Base-by-base conservation (phyloP, 2,329 filamentous ascomycete genomes). In the Sclerotinia borealis region DNA sequence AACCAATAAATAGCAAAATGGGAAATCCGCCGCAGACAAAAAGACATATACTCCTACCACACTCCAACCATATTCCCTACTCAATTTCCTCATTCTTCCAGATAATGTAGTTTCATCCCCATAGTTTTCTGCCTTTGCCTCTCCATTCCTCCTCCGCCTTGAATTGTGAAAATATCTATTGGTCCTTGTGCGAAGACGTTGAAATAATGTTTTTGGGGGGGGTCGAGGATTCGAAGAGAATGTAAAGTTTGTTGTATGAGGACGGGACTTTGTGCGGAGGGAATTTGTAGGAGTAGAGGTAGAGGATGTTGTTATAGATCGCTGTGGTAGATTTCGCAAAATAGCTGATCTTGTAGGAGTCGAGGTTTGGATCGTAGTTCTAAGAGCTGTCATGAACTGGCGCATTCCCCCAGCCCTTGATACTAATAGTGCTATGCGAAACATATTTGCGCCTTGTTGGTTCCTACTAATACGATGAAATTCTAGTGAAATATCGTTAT, bases 1-100 rank as follows among this genome's bases (percentile, higher is more conserved):
- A 52, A 99, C 95, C 11, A 95, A 85, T 61, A 96, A 77, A 78
- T 96, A 99, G 78, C 93, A 98, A 74, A 98, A 91, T 0, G 95
- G 95, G 68, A 98, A 96, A 77, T 99, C 95, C 59, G 96, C 78
- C 43, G 90, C 89, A 48, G 90, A 93, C 61, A 99, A 78, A 1
- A 81, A 81, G 13, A 97, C 77, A 76, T 99, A 99, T 17, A 99
- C 91, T n/a, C 92, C 93, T 6, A 97, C 77, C 1, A 93, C 93
- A 4, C 90, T 84, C 92, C 93, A 98, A 47, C 95, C 95, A 76
- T 99, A 99, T 76, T 98, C 93, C 67, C 88, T 87, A 3, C 89
- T 92, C 51, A 99, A 83, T 74, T 91, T 92, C 77, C 88, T 92
- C 74, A 98, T 79, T 25, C 70, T 65, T 10, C 66, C 71, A 1